These are phyloP conservation scores for Holtermannia corniformis DNA, from an alignment of 768 basidiomycete genomes.

Conservation along the genomic window DNA sequence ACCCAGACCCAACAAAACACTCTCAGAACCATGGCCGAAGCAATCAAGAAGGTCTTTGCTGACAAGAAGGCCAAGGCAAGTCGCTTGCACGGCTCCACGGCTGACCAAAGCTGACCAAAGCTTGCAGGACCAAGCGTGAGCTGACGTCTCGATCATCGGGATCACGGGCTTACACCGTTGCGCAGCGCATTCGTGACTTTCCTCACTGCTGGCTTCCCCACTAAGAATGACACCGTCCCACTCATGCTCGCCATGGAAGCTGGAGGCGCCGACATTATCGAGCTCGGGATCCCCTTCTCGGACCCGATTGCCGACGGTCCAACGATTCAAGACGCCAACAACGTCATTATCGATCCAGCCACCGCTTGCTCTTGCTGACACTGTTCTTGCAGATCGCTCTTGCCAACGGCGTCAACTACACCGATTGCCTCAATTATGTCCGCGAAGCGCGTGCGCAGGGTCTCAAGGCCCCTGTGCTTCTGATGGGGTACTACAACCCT, in stretches of 20 bases:
- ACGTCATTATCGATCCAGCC: slow-evolving; percentile 49
- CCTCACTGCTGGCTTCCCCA: slow-evolving; percentile 89
- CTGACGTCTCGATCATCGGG: background rate
- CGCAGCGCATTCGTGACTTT: slow-evolving; percentile 53
- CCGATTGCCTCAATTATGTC: slow-evolving; percentile 61
- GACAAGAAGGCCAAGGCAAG: slow-evolving; percentile 46
- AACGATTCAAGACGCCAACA: slow-evolving; percentile 84
- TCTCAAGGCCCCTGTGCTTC: slow-evolving; percentile 71
- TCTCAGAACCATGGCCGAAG: slow-evolving; percentile 51
- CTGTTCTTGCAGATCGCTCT: slow-evolving; percentile 59
- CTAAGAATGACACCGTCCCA: slow-evolving; percentile 65
- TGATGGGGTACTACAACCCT: slow-evolving; percentile 99
- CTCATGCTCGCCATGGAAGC: slow-evolving; percentile 83
- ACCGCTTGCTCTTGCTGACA: background rate
- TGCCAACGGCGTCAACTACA: slow-evolving; percentile 67
- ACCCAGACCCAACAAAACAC: background rate
- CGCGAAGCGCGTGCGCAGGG: slow-evolving; percentile 72
- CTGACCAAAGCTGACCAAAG: slow-evolving; percentile 1
- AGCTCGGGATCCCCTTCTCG: slow-evolving; percentile 89
- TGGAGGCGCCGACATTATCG: slow-evolving; percentile 89
- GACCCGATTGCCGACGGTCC: slow-evolving; percentile 96
- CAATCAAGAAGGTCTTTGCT: slow-evolving; percentile 59
- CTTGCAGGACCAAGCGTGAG: slow-evolving; percentile 35
- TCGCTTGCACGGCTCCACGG: background rate
- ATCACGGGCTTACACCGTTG: too few relatives aligned